Conservation (phyloP, 164 flowering plant genomes). For the Brasenia schreberi region DNA sequence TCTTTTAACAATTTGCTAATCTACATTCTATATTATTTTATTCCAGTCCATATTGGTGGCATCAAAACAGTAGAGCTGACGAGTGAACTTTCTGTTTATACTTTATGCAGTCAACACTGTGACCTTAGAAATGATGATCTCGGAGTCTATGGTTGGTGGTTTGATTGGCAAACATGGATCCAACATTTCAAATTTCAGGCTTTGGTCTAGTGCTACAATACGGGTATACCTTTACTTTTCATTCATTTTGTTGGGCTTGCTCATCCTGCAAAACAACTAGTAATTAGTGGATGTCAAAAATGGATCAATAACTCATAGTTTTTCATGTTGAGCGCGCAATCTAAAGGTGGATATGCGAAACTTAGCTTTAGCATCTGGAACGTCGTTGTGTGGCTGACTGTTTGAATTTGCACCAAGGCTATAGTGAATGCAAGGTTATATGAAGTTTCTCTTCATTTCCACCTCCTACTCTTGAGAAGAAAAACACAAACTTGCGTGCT, state of each 20-base stretch:
- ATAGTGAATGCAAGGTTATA: too few relatives aligned
- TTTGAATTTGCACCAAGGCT: too few relatives aligned
- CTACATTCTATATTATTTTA: background rate
- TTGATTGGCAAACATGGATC: conserved; percentile 71
- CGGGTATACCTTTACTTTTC: conserved; percentile 29
- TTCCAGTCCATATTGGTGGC: background rate
- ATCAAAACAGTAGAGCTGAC: background rate
- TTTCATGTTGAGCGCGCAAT: too few relatives aligned
- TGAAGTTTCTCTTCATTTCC: too few relatives aligned
- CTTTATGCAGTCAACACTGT: conserved; percentile 79
- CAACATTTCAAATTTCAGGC: conserved; percentile 77
- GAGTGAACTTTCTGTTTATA: too few relatives aligned
- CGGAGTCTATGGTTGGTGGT: conserved; percentile 81
- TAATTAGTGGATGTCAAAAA: background rate
- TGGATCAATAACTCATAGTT: background rate
- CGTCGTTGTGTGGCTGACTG: background rate
- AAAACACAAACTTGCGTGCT: too few relatives aligned
- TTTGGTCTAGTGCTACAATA: conserved; percentile 66
- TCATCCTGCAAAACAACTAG: background rate
- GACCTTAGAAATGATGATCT: conserved; percentile 55
- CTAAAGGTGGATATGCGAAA: background rate
- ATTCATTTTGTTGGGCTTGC: background rate
- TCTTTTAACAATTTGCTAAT: background rate
- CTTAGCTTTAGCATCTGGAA: background rate
- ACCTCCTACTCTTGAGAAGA: too few relatives aligned